Evolutionary conservation across 495 filamentous ascomycete genomes (phyloP).

Genomic region (Staphylotrichum tortipilum): DNA sequence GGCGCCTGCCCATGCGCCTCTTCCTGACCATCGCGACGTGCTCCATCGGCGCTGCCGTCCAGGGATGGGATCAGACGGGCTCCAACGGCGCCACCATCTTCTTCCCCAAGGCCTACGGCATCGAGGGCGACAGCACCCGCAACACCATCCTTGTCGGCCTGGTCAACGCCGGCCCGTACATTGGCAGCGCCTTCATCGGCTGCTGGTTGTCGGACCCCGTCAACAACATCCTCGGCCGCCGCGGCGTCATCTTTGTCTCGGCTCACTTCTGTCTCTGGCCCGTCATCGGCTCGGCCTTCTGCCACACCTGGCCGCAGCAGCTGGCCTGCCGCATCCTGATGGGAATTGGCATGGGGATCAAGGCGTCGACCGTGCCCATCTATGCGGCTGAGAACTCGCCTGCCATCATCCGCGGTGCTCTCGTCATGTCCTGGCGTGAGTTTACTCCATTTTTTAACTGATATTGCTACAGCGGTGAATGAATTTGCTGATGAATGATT

Average conservation of each 20-base stretch:
- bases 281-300: conserved; percentile 58
- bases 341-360: conserved; percentile 64
- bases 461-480: no score
- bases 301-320: conserved; percentile 55
- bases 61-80: conserved; percentile 69
- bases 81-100: conserved; percentile 67
- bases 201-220: conserved; percentile 67
- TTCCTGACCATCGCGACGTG: conserved; percentile 57
- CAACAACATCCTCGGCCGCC: conserved; percentile 57
- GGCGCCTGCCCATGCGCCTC: conserved; percentile 54
- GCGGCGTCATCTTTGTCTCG: conserved; percentile 59
- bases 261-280: conserved; percentile 55
- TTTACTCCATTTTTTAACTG: no score
- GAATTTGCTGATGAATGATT: no score
- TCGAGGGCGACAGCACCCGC: conserved; percentile 36
- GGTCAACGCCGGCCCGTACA: conserved; percentile 46
- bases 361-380: conserved; percentile 57
- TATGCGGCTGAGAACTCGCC: conserved; percentile 72
- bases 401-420: conserved; percentile 60
- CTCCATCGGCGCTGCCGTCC: conserved; percentile 67
- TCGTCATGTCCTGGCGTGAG: conserved; percentile 74
- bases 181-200: conserved; percentile 42
- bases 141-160: conserved; percentile 44
- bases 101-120: conserved; percentile 45
- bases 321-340: conserved; percentile 55